These are phyloP conservation scores for Bolboschoenoplectus hybrid DNA, from an alignment of 202 grass and related monocot species.

Conservation along the genomic window DNA sequence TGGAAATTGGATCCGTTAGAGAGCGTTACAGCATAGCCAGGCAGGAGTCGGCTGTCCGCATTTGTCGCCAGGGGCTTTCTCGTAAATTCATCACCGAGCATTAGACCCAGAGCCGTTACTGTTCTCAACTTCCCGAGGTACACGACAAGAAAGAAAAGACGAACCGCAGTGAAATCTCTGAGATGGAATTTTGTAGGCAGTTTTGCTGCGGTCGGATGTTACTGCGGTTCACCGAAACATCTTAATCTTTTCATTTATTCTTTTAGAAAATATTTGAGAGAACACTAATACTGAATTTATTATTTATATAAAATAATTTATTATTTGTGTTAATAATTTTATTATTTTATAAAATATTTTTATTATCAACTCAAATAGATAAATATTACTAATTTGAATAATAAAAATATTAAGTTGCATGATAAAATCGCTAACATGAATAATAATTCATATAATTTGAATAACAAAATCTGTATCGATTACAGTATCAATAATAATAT, in stretches of 20 bases:
- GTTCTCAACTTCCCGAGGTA: slow-evolving; percentile 32
- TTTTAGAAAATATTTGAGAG: neutral
- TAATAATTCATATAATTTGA: too few species aligned
- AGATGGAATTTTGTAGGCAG: neutral
- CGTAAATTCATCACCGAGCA: neutral
- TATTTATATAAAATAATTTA: too few species aligned
- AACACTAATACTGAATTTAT: too few species aligned
- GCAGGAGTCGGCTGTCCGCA: neutral
- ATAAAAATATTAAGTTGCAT: too few species aligned
- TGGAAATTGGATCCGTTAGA: neutral
- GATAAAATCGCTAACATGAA: too few species aligned
- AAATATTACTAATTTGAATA: too few species aligned
- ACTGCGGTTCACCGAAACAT: slow-evolving; percentile 12
- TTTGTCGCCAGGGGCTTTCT: neutral
- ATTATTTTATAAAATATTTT: neutral
- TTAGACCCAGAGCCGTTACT: neutral
- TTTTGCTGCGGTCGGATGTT: neutral
- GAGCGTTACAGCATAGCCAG: neutral
- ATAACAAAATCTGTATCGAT: too few species aligned
- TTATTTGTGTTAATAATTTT: neutral
- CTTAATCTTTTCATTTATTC: neutral
- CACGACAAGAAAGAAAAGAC: slow-evolving; percentile 6
- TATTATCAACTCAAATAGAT: neutral
- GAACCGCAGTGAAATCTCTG: slow-evolving; percentile 21
- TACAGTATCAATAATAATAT: too few species aligned